Percentiles rank a stretch among this genome's conserved stretches.
These are phyloP conservation scores for Aspergillus floridensis DNA, from an alignment of 2,329 filamentous ascomycete species.

Conservation along the genomic window DNA sequence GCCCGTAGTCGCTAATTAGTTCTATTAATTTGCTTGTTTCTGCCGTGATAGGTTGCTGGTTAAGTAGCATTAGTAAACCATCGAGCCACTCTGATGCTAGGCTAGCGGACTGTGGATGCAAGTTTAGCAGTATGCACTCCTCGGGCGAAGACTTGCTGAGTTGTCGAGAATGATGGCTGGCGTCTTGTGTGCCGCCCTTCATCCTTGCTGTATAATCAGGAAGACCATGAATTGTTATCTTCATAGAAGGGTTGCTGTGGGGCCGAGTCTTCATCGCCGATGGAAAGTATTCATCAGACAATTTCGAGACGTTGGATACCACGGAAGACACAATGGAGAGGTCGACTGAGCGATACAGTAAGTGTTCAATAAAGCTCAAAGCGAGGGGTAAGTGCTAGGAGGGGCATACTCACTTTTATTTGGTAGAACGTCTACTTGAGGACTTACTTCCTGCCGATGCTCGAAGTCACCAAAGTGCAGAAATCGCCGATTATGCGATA, in stretches of 20 bases:
- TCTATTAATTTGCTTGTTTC: slow-evolving; percentile 89
- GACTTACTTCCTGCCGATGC: slow-evolving; percentile 61
- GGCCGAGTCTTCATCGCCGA: slow-evolving; percentile 47
- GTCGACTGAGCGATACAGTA: slow-evolving; percentile 59
- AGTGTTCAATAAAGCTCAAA: slow-evolving; percentile 2
- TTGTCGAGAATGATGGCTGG: slow-evolving; percentile 29
- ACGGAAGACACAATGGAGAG: slow-evolving; percentile 86
- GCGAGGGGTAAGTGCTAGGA: background rate
- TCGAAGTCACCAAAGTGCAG: slow-evolving; percentile 88
- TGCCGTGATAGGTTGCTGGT: slow-evolving; percentile 93
- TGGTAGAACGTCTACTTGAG: slow-evolving; percentile 67
- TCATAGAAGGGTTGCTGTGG: slow-evolving; percentile 58
- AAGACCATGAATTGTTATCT: slow-evolving; percentile 87
- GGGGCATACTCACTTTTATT: slow-evolving; percentile 62
- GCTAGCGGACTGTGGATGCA: slow-evolving; percentile 76
- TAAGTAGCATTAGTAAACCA: slow-evolving; percentile 88
- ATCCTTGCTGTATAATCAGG: slow-evolving; percentile 31
- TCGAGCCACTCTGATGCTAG: slow-evolving; percentile 96
- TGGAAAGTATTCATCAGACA: slow-evolving; percentile 50
- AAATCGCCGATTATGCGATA: slow-evolving; percentile 87
- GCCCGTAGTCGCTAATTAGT: slow-evolving; percentile 81
- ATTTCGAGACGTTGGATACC: slow-evolving; percentile 82
- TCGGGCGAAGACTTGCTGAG: slow-evolving; percentile 42
- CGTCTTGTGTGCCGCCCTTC: slow-evolving; percentile 33
- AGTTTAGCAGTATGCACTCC: slow-evolving; percentile 75